Percentiles rank a stretch among this genome's conserved stretches.
phyloP scores from a whole-genome alignment of 768 basidiomycete species.

The Podaxis sp. region DNA sequence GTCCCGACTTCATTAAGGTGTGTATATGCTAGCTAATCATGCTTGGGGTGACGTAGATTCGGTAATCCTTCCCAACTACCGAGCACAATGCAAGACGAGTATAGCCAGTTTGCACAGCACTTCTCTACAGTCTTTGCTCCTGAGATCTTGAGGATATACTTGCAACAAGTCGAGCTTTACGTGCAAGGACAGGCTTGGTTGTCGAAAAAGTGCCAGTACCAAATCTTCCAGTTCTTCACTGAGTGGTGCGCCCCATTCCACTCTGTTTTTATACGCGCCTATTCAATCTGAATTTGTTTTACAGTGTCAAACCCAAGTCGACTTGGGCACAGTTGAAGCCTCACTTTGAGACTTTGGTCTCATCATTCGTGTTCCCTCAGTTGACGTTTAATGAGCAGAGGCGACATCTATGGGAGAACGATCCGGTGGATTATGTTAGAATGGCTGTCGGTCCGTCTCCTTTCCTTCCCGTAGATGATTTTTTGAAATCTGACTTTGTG shows the following conservation, averaged over 20 bases:
- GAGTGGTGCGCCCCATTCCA: slow-evolving; percentile 64
- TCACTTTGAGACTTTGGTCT: slow-evolving; percentile 76
- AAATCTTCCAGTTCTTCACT: slow-evolving; percentile 82
- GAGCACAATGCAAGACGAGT: slow-evolving; percentile 65
- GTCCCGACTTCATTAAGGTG: not conserved
- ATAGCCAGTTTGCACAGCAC: slow-evolving; percentile 70
- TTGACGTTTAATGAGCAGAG: slow-evolving; percentile 73
- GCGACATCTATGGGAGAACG: slow-evolving; percentile 72
- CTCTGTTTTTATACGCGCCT: not conserved
- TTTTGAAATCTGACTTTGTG: not conserved
- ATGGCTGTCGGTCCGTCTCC: slow-evolving; percentile 60
- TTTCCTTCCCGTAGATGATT: not conserved
- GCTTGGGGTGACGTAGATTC: slow-evolving; percentile 43
- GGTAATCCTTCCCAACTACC: slow-evolving; percentile 90
- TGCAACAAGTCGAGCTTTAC: slow-evolving; percentile 68
- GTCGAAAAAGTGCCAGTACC: slow-evolving; percentile 80
- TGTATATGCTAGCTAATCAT: not conserved
- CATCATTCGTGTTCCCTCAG: slow-evolving; percentile 83
- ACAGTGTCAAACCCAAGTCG: slow-evolving; percentile 88
- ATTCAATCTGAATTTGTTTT: not conserved
- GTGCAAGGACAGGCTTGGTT: slow-evolving; percentile 78
- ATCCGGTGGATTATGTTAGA: slow-evolving; percentile 82
- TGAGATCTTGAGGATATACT: slow-evolving; percentile 81
- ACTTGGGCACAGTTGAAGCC: slow-evolving; percentile 89
- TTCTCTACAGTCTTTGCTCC: slow-evolving; percentile 81